These are phyloP conservation scores for Claviceps arundinis DNA, from an alignment of 2,329 filamentous ascomycete species.

Conservation along the genomic window DNA sequence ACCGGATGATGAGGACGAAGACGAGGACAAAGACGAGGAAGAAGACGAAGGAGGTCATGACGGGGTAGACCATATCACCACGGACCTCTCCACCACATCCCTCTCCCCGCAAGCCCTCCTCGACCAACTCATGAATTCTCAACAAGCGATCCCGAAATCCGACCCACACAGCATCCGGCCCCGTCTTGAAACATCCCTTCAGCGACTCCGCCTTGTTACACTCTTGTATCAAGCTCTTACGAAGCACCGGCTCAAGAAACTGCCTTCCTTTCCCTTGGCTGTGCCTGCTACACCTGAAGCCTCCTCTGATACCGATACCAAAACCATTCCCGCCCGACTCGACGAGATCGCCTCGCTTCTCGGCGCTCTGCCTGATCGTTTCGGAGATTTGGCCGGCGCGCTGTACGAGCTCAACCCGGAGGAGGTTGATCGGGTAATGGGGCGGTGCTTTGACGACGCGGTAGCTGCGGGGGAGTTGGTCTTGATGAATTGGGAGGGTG, in stretches of 20 bases:
- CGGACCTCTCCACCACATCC: neutral
- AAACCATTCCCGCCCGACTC: constrained; percentile 26
- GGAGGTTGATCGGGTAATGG: constrained; percentile 45
- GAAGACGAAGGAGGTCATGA: constrained; percentile 7
- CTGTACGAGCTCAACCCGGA: constrained; percentile 57
- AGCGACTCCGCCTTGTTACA: constrained; percentile 51
- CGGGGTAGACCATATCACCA: constrained; percentile 27
- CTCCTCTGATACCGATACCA: too few relatives aligned
- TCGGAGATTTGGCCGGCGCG: constrained; percentile 55
- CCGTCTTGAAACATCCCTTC: constrained; percentile 50
- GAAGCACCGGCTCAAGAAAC: constrained; percentile 54
- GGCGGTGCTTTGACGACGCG: constrained; percentile 46
- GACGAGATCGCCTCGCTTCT: constrained; percentile 46
- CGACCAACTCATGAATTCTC: constrained; percentile 54
- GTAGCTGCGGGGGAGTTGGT: constrained; percentile 42
- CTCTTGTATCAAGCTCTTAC: constrained; percentile 56
- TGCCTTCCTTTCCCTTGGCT: constrained; percentile 29
- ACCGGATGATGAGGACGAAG: constrained; percentile 23
- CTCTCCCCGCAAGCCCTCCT: constrained; percentile 41
- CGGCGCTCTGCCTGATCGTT: constrained; percentile 48
- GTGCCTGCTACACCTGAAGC: constrained; percentile 5
- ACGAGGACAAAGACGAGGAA: constrained; percentile 15
- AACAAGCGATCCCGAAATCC: constrained; percentile 46
- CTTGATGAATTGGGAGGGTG: constrained; percentile 45
- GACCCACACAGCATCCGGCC: constrained; percentile 51